Evolutionary conservation across 495 filamentous ascomycete species (phyloP).

Genomic region (Penicillium arizonense): DNA sequence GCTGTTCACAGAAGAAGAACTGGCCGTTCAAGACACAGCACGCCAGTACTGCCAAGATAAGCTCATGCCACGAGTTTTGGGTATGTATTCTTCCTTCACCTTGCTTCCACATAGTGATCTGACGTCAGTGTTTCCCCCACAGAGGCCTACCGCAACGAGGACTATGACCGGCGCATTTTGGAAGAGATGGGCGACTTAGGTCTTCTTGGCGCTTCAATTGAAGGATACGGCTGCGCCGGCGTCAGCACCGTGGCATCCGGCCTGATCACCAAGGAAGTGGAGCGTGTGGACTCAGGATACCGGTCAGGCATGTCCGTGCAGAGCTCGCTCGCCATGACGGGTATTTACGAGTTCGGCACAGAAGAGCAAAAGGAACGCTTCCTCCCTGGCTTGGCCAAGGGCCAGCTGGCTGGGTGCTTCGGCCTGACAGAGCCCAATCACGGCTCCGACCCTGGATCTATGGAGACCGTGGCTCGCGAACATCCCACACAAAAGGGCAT

Average conservation of each 20-base stretch:
- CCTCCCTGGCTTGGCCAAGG: conserved; percentile 80
- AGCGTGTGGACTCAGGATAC: conserved; percentile 94
- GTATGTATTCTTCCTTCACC: conserved; percentile 50
- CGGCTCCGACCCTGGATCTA: conserved; percentile 91
- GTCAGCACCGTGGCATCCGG: conserved; percentile 88
- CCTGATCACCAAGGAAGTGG: conserved; percentile 92
- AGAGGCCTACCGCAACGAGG: conserved; percentile 95
- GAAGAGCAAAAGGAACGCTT: conserved; percentile 87
- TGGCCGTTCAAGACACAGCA: conserved; percentile 84
- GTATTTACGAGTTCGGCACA: conserved; percentile 91
- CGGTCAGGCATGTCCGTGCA: conserved; percentile 96
- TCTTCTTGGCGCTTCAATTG: conserved; percentile 83
- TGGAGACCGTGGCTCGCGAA: conserved; percentile 85
- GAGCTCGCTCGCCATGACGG: conserved; percentile 91
- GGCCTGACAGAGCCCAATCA: conserved; percentile 97
- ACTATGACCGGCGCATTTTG: conserved; percentile 87
- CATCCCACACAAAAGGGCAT: conserved; percentile 88
- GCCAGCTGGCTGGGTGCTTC: conserved; percentile 86
- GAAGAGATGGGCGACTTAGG: conserved; percentile 96
- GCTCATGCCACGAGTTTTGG: conserved; percentile 79
- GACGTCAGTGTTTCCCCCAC: not conserved
- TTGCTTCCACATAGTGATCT: not conserved
- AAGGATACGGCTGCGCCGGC: conserved; percentile 94
- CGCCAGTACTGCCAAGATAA: conserved; percentile 90
- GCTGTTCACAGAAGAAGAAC: conserved; percentile 82